Evolutionary conservation across 805 yeast genomes (phyloP).

Genomic region (Candida nemodendra): DNA sequence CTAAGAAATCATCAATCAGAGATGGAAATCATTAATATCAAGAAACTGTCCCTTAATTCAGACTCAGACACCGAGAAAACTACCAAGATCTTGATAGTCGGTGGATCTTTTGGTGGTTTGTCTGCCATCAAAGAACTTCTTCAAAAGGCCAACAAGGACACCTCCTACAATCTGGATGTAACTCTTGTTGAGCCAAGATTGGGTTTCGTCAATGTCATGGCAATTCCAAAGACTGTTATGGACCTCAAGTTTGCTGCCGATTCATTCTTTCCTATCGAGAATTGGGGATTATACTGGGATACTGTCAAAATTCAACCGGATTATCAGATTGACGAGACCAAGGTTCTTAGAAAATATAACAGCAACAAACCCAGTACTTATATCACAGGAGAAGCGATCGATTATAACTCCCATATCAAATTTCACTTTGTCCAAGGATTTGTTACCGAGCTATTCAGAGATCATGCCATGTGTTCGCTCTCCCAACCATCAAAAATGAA

Average conservation of each 20-base stretch:
- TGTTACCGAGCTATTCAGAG: slow-evolving; percentile 4
- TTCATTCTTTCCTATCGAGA: slow-evolving; percentile 8
- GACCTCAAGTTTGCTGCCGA: slow-evolving; percentile 35
- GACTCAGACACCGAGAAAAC: background rate
- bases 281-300: slow-evolving; percentile 13
- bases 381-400: slow-evolving; percentile 1
- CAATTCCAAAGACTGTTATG: slow-evolving; percentile 38
- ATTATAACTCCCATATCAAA: slow-evolving; percentile 10
- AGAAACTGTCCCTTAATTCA: background rate
- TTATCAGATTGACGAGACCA: background rate
- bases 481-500: slow-evolving; percentile 1
- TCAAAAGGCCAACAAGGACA: slow-evolving; percentile 1
- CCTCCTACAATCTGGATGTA: slow-evolving; percentile 22
- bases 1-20: background rate
- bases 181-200: slow-evolving; percentile 41
- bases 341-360: slow-evolving; percentile 7
- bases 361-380: slow-evolving; percentile 1
- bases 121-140: slow-evolving; percentile 8
- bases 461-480: slow-evolving; percentile 4
- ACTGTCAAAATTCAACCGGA: slow-evolving; percentile 5
- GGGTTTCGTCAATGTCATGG: slow-evolving; percentile 40
- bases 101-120: slow-evolving; percentile 15
- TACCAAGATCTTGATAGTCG: slow-evolving; percentile 10
- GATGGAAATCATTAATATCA: background rate
- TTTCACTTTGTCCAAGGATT: slow-evolving; percentile 12